phyloP scores from a whole-genome alignment of 495 filamentous ascomycete genomes.

The Daldinia concentrica region DNA sequence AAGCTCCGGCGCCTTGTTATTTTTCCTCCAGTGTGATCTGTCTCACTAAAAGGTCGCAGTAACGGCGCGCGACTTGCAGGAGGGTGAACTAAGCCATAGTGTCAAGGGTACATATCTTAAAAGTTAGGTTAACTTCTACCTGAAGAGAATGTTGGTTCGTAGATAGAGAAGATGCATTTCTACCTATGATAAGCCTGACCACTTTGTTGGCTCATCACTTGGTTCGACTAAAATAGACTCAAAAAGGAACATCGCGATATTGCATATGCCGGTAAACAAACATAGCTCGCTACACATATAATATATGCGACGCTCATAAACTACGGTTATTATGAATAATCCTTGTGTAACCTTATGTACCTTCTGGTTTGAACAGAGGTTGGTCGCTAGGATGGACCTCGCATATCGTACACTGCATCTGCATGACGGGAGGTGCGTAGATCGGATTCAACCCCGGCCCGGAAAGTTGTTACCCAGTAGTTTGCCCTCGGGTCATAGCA shows the following conservation, averaged over 20 bases:
- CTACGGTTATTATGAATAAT: constrained; percentile 14
- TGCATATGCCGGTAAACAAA: constrained; percentile 2
- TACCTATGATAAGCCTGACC: background rate
- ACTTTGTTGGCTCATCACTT: background rate
- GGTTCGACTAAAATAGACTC: background rate
- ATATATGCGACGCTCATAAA: background rate
- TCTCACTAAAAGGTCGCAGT: constrained; percentile 18
- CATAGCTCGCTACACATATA: constrained; percentile 9
- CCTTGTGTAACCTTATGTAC: constrained; percentile 23
- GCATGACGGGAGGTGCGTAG: constrained; percentile 33
- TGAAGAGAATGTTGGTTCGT: constrained; percentile 6
- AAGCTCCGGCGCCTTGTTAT: constrained; percentile 21
- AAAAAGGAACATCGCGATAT: constrained; percentile 10
- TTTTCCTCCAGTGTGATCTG: constrained; percentile 6
- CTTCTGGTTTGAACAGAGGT: constrained; percentile 17
- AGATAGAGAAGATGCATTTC: background rate
- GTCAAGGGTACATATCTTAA: background rate
- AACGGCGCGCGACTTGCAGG: constrained; percentile 24
- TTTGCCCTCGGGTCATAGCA: constrained; percentile 29
- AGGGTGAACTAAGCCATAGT: constrained; percentile 8
- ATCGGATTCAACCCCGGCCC: constrained; percentile 38
- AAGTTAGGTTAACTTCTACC: background rate
- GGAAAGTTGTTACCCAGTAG: constrained; percentile 25
- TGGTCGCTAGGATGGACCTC: constrained; percentile 13
- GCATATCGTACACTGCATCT: constrained; percentile 38